Base-by-base conservation (phyloP, 2,329 filamentous ascomycete species). In the Periglandula ipomoeae region DNA sequence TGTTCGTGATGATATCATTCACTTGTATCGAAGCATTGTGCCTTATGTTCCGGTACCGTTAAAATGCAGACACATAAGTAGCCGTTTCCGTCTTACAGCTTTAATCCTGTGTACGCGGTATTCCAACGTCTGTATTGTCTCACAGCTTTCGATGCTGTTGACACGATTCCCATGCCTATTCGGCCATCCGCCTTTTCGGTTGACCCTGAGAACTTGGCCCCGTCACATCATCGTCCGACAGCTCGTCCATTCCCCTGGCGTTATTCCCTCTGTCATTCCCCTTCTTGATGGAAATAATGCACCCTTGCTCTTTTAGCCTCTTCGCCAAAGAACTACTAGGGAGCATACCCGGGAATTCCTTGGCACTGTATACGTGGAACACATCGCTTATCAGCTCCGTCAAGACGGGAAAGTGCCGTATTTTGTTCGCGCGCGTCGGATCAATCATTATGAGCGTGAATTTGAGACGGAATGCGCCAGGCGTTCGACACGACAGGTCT, bases 251-350 rank as follows among this genome's bases (percentile, higher is more conserved):
- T 11, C 23, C 46, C 22, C 50, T 52, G 8, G 46, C 34, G 32
- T 50, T 51, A 32, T 53, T 54, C 1, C 69, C 70, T 64, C 79
- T 82, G 51, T 89, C 84, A 55, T 87, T 89, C 13, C 87, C 87
- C 62, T 91, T 93, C 69, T 91, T 91, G 53, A 91, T 87, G 32
- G 87, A 87, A 52, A 93, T 89, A 44, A 89, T 81, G 59, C 87
- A 87, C 4, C 87, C 87, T 66, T 91, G 87, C 58, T 85, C 75
- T 63, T 88, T 87, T 50, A 93, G 69, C 27, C 78, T 74, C 62
- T 86, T 86, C 1, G 87, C 87, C 34, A 93, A 67, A 17, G 76
- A 72, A 23, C 85, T 89, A 62, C 85, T 89, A 1, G 85, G 82
- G 50, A 82, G 75, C 87, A 93, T 93, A 5, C 87, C 87, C 0